Evolutionary conservation across 805 yeast species (phyloP), one percentile per base, ranked within the genome.

Genomic region (Zygosaccharomyces lentus): DNA sequence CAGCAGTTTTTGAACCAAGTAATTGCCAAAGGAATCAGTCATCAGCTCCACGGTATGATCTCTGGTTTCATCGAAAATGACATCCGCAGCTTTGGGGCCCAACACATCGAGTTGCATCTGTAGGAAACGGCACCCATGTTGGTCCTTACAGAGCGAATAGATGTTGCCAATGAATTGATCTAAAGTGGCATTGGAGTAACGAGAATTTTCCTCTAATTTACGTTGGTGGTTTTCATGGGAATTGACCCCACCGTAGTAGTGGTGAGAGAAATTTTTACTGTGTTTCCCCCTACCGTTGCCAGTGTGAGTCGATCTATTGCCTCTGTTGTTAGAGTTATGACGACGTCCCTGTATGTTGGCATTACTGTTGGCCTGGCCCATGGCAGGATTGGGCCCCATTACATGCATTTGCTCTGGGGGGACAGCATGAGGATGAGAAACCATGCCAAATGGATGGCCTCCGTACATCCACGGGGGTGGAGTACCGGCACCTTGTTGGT

Each of bases 21-120:
- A 93, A 65, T 93, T 93, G n/a, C 99, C 99, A 70, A 93, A 93
- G 5, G 98, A 96, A 65, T 90, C 96, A 46, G 74, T 77, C 98
- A 93, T 91, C 52, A 93, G 73, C 63, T 88, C 96, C 44, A 87
- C 83, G 47, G 88, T 82, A 55, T 87, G 83, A 30, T 76, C 70
- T 53, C 80, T 78, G 36, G 88, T 85, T 64, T 93, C 96, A 47
- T 80, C 79, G 67, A 88, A 90, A 39, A 93, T 87, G 60, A 81
- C 70, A 25, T 84, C 76, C 7, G 90, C 84, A 10, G 85, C 87
- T 40, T 73, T 69, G n/a, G 71, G 66, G 26, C 76, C 79, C 9
- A 77, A 76, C 37, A 74, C 64, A 56, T 88, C 96, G 54, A 93
- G 73, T 63, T 89, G 95, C 52, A 84, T 80, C 67, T 91, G 99